These are phyloP conservation scores for Leishmania tropica DNA, from an alignment of 208 protist species.

Conservation along the genomic window DNA sequence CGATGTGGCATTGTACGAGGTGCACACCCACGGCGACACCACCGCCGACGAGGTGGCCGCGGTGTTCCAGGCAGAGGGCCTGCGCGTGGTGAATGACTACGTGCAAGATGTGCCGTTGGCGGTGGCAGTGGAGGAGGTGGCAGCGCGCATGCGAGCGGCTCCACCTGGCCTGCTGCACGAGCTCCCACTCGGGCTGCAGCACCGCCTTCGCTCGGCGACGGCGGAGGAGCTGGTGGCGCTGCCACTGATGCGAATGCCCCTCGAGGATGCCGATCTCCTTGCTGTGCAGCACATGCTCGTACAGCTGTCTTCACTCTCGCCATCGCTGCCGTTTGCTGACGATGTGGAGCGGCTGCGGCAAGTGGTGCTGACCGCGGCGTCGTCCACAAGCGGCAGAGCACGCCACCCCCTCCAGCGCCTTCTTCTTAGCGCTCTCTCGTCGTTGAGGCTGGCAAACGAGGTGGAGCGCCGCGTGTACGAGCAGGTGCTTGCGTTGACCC, in stretches of 20 bases:
- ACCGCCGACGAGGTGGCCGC: conserved; percentile 70
- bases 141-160: conserved; percentile 14
- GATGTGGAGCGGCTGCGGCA: conserved; percentile 14
- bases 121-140: conserved; percentile 34
- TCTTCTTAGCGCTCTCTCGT: conserved; percentile 18
- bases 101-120: conserved; percentile 57
- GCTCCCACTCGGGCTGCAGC: conserved; percentile 53
- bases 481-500: conserved; percentile 34
- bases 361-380: neutral
- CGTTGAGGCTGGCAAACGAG: conserved; percentile 5
- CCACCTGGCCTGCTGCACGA: conserved; percentile 28
- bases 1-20: conserved; percentile 70
- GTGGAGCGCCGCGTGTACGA: conserved; percentile 20
- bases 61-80: conserved; percentile 60
- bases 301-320: neutral
- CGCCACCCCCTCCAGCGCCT: conserved; percentile 24
- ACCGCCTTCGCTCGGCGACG: conserved; percentile 39
- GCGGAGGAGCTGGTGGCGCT: conserved; percentile 63
- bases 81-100: conserved; percentile 76
- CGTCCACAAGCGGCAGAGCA: neutral
- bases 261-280: conserved; percentile 33
- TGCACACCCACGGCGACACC: conserved; percentile 39
- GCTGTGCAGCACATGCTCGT: conserved; percentile 15
- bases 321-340: conserved; percentile 1
- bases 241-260: conserved; percentile 41